phyloP scores from a whole-genome alignment of 2,329 filamentous ascomycete genomes.

The Claviceps cyperi region DNA sequence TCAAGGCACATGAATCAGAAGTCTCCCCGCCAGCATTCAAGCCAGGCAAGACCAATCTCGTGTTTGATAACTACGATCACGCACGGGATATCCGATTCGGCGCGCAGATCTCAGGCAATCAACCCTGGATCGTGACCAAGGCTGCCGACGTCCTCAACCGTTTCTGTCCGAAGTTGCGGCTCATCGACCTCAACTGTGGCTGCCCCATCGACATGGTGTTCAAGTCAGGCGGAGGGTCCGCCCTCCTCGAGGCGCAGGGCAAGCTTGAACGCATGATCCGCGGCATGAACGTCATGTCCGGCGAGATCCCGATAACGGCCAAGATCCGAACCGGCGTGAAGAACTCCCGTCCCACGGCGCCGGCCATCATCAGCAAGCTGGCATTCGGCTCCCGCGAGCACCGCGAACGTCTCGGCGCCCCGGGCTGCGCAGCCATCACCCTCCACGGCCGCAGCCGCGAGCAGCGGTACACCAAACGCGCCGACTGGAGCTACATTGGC shows the following conservation, averaged over 20 bases:
- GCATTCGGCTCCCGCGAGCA: conserved; percentile 66
- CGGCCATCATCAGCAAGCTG: conserved; percentile 69
- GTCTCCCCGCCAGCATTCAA: conserved; percentile 54
- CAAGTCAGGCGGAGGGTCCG: conserved; percentile 76
- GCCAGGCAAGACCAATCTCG: conserved; percentile 24
- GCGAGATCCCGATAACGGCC: conserved; percentile 79
- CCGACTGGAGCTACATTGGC: conserved; percentile 92
- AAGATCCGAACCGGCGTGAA: conserved; percentile 90
- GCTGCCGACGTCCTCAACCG: conserved; percentile 67
- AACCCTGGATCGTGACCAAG: conserved; percentile 82
- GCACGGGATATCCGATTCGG: conserved; percentile 76
- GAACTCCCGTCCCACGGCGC: conserved; percentile 63
- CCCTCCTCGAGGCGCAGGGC: conserved; percentile 70
- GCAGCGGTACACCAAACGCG: conserved; percentile 79
- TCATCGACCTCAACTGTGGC: conserved; percentile 92
- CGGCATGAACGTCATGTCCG: conserved; percentile 89
- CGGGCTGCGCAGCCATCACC: conserved; percentile 87
- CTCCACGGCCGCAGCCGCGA: conserved; percentile 87
- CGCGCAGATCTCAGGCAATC: conserved; percentile 82
- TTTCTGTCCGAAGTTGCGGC: conserved; percentile 67
- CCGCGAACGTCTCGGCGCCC: conserved; percentile 53
- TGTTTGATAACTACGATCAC: conserved; percentile 70
- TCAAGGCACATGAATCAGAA: conserved; percentile 85
- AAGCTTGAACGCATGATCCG: conserved; percentile 91
- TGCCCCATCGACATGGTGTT: conserved; percentile 94